Evolutionary conservation across 2,329 filamentous ascomycete genomes (phyloP).

Genomic region (Cladophialophora exuberans): DNA sequence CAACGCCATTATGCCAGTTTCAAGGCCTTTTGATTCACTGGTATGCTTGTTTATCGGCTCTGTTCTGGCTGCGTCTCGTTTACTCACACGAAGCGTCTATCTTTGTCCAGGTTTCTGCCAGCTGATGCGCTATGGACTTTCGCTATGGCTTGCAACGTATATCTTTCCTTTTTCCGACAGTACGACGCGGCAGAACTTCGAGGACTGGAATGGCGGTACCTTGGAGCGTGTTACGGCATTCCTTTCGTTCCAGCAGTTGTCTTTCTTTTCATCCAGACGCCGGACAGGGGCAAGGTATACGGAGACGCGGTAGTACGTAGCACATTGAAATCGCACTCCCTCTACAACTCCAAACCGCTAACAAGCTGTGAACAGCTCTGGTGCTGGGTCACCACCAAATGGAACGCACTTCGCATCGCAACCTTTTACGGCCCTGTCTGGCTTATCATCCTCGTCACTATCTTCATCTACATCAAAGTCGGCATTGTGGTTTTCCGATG

Average conservation of each 20-base stretch:
- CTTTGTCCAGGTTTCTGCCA: slow-evolving; percentile 82
- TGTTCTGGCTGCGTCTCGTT: too few relatives aligned
- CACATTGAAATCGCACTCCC: background rate
- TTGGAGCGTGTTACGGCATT: slow-evolving; percentile 71
- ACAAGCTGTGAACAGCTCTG: slow-evolving; percentile 63
- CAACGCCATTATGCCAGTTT: slow-evolving; percentile 69
- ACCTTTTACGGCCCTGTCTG: slow-evolving; percentile 66
- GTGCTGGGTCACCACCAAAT: slow-evolving; percentile 74
- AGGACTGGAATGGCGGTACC: slow-evolving; percentile 71
- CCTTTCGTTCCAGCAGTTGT: slow-evolving; percentile 70
- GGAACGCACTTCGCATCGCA: slow-evolving; percentile 72
- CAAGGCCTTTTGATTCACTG: slow-evolving; percentile 83
- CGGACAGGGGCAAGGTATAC: slow-evolving; percentile 64
- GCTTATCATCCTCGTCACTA: slow-evolving; percentile 45
- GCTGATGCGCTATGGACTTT: slow-evolving; percentile 77
- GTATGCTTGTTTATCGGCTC: too few relatives aligned
- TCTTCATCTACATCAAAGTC: slow-evolving; percentile 45
- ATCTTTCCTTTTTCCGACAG: slow-evolving; percentile 76
- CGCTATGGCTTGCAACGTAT: slow-evolving; percentile 83
- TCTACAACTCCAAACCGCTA: background rate
- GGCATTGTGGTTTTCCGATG: slow-evolving; percentile 53
- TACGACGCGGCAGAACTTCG: slow-evolving; percentile 68
- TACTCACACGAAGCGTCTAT: too few relatives aligned
- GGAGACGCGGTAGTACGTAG: slow-evolving; percentile 67
- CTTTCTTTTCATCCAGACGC: slow-evolving; percentile 66